phyloP scores from a whole-genome alignment of 352 stramenopile species.

The Phytophthora boehmeriae region DNA sequence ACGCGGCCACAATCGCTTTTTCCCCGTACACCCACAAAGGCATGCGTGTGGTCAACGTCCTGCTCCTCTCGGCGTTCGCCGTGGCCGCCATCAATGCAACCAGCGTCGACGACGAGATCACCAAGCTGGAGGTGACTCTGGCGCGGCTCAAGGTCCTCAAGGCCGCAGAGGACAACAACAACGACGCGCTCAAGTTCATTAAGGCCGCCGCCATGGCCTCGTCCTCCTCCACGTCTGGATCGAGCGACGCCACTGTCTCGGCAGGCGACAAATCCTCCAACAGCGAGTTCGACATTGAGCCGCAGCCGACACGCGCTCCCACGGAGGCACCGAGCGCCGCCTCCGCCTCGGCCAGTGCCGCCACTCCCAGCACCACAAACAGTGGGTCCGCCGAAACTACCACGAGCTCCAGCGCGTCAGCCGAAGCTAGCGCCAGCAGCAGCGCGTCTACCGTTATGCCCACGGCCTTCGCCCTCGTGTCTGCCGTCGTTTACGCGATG shows the following conservation, averaged over 20 bases:
- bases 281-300: conserved; percentile 42
- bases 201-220: conserved; percentile 26
- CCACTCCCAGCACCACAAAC: conserved; percentile 21
- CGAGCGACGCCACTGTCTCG: conserved; percentile 17
- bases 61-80: conserved; percentile 24
- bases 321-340: conserved; percentile 16
- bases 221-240: conserved; percentile 19
- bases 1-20: conserved; percentile 19
- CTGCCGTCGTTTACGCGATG: conserved; percentile 37
- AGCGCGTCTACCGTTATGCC: conserved; percentile 25
- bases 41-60: conserved; percentile 33
- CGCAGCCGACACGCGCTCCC: conserved; percentile 34
- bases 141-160: conserved; percentile 31
- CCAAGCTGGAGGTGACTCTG: conserved; percentile 26
- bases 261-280: conserved; percentile 27
- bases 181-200: conserved; percentile 24
- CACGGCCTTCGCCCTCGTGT: conserved; percentile 32
- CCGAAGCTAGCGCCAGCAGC: conserved; percentile 27
- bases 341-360: conserved; percentile 7
- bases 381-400: conserved; percentile 15
- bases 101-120: conserved; percentile 31
- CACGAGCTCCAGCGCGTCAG: conserved; percentile 13
- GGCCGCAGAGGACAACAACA: conserved; percentile 22
- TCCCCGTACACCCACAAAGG: not conserved
- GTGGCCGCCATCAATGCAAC: conserved; percentile 14